These are phyloP conservation scores for Aspergillus novoparasiticus DNA, from an alignment of 2,329 filamentous ascomycete species.

Conservation along the genomic window DNA sequence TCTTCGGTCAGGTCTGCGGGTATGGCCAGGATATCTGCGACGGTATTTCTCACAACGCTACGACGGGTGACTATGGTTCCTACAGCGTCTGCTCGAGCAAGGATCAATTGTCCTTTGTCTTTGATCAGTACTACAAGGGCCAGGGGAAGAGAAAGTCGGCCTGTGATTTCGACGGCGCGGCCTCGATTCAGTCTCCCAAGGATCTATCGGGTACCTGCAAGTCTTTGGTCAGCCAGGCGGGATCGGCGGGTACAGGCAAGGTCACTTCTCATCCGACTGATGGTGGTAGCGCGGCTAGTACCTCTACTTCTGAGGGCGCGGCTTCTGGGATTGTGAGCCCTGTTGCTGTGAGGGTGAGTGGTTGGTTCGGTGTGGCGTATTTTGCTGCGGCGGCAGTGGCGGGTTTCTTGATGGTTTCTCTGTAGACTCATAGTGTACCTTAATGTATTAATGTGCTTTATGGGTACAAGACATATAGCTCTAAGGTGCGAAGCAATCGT, in stretches of 20 bases:
- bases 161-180: slow-evolving; percentile 49
- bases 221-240: slow-evolving; percentile 42
- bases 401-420: slow-evolving; percentile 50
- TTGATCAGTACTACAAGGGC: slow-evolving; percentile 49
- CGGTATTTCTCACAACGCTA: slow-evolving; percentile 44
- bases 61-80: slow-evolving; percentile 48
- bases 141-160: slow-evolving; percentile 33
- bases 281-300: slow-evolving; percentile 17
- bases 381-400: slow-evolving; percentile 45
- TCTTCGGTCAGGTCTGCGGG: slow-evolving; percentile 62
- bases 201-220: slow-evolving; percentile 36
- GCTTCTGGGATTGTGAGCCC: slow-evolving; percentile 31
- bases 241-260: slow-evolving; percentile 42
- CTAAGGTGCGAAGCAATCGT: background rate
- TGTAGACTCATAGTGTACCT: slow-evolving; percentile 34
- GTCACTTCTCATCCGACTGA: slow-evolving; percentile 40
- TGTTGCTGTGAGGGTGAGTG: slow-evolving; percentile 41
- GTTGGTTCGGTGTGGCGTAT: slow-evolving; percentile 47
- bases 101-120: slow-evolving; percentile 51
- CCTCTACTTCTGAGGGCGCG: slow-evolving; percentile 34
- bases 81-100: slow-evolving; percentile 51
- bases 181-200: slow-evolving; percentile 33
- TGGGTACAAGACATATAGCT: background rate
- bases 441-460: background rate
- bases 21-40: slow-evolving; percentile 36